These are phyloP conservation scores for Geranomyces michiganensis DNA, from an alignment of 192 early-diverging fungal genomes.

Conservation along the genomic window DNA sequence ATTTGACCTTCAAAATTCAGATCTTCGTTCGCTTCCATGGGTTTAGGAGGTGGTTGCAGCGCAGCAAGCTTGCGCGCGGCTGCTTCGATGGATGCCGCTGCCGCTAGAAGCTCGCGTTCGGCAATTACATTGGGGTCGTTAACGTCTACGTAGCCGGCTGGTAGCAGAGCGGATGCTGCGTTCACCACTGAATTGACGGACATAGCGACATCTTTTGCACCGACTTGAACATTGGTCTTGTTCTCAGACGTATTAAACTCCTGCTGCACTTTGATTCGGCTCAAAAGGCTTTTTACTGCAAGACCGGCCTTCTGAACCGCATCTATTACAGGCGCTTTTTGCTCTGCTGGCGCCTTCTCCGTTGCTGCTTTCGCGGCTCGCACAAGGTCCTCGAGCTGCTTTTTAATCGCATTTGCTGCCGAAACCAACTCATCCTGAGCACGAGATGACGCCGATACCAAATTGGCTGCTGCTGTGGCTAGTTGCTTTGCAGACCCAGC, in stretches of 20 bases:
- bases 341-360: slow-evolving; percentile 54
- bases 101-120: slow-evolving; percentile 58
- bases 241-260: slow-evolving; percentile 31
- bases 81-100: slow-evolving; percentile 58
- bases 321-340: slow-evolving; percentile 35
- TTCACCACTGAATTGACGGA: slow-evolving; percentile 50
- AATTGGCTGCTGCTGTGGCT: slow-evolving; percentile 45
- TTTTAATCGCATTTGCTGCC: slow-evolving; percentile 44
- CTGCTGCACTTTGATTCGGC: slow-evolving; percentile 27
- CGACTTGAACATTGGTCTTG: slow-evolving; percentile 41
- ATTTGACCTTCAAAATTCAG: slow-evolving; percentile 60
- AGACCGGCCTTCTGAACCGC: slow-evolving; percentile 37
- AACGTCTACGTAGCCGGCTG: slow-evolving; percentile 59
- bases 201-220: slow-evolving; percentile 43
- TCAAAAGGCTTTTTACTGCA: slow-evolving; percentile 43
- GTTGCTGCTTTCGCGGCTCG: slow-evolving; percentile 57
- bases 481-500: slow-evolving; percentile 53
- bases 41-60: slow-evolving; percentile 36
- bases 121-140: slow-evolving; percentile 66
- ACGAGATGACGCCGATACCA: slow-evolving; percentile 41
- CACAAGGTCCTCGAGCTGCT: slow-evolving; percentile 48
- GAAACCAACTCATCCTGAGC: slow-evolving; percentile 52
- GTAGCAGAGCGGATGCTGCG: slow-evolving; percentile 43
- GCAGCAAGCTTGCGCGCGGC: slow-evolving; percentile 56
- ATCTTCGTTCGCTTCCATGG: slow-evolving; percentile 41